Conservation (phyloP, 208 protist species). For the Trypanosoma avium region DNA sequence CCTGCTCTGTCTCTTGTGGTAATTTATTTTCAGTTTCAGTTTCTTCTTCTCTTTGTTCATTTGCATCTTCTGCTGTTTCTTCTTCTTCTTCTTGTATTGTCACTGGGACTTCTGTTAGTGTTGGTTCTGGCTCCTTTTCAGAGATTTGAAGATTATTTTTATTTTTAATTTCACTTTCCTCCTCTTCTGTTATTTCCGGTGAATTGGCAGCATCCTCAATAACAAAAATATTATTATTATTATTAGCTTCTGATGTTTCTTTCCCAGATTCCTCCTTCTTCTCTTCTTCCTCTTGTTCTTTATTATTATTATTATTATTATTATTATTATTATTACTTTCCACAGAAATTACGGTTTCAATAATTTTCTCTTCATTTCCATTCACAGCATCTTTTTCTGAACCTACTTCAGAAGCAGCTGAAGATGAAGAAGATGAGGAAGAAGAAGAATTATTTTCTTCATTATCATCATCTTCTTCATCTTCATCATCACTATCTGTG, state of each 20-base stretch:
- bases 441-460: slow-evolving; percentile 1
- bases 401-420: neutral
- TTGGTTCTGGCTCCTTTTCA: too few relatives aligned
- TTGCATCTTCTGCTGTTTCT: neutral
- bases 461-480: slow-evolving; percentile 16
- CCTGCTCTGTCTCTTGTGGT: slow-evolving; percentile 12
- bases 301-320: neutral
- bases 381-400: neutral
- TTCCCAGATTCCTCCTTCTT: neutral
- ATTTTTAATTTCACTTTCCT: slow-evolving; percentile 18
- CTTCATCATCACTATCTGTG: slow-evolving; percentile 21
- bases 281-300: neutral
- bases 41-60: slow-evolving; percentile 11
- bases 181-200: slow-evolving; percentile 13
- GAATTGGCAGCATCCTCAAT: neutral
- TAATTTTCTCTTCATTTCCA: too few relatives aligned
- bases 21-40: slow-evolving; percentile 1
- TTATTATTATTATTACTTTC: too few relatives aligned
- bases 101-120: neutral
- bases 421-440: slow-evolving; percentile 33
- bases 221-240: neutral
- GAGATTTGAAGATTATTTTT: too few relatives aligned
- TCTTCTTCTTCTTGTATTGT: neutral
- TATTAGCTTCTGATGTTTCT: neutral
- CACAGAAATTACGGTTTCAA: too few relatives aligned